phyloP scores from a whole-genome alignment of 805 yeast species.

The Candida gorgasii region DNA sequence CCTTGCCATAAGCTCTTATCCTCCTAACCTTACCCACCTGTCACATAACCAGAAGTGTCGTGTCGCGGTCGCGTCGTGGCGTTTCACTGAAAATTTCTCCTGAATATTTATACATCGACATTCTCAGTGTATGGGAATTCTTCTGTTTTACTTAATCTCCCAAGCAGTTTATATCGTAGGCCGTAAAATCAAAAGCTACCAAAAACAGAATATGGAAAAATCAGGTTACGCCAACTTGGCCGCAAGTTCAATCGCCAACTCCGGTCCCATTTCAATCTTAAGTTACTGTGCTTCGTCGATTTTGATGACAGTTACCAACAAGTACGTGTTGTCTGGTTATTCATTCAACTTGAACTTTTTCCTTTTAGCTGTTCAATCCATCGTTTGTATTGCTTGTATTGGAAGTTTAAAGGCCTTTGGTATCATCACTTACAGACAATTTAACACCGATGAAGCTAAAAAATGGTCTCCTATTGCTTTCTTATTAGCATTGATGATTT shows the following conservation, averaged over 20 bases:
- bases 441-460: slow-evolving; percentile 84
- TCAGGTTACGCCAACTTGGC: slow-evolving; percentile 24
- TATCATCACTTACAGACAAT: slow-evolving; percentile 81
- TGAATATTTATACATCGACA: slow-evolving; percentile 7
- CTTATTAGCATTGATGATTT: slow-evolving; percentile 88
- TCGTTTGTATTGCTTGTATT: slow-evolving; percentile 77
- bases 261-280: slow-evolving; percentile 68
- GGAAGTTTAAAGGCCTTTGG: slow-evolving; percentile 71
- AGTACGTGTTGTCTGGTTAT: slow-evolving; percentile 81
- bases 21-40: too few relatives aligned
- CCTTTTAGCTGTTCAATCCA: slow-evolving; percentile 82
- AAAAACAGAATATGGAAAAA: slow-evolving; percentile 32
- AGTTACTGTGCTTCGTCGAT: slow-evolving; percentile 93
- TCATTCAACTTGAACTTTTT: slow-evolving; percentile 81
- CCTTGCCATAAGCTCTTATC: too few relatives aligned
- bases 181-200: slow-evolving; percentile 19
- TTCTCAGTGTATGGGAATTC: slow-evolving; percentile 36
- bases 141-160: slow-evolving; percentile 39
- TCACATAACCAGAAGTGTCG: not conserved
- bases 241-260: slow-evolving; percentile 43
- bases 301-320: slow-evolving; percentile 96
- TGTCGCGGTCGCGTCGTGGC: not conserved
- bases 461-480: slow-evolving; percentile 96
- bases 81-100: slow-evolving; percentile 5
- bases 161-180: slow-evolving; percentile 34